Percentiles rank a stretch among this genome's conserved stretches.
Evolutionary conservation across 208 protist genomes (phyloP).

Genomic region (Herpetomonas samuelpessoai): DNA sequence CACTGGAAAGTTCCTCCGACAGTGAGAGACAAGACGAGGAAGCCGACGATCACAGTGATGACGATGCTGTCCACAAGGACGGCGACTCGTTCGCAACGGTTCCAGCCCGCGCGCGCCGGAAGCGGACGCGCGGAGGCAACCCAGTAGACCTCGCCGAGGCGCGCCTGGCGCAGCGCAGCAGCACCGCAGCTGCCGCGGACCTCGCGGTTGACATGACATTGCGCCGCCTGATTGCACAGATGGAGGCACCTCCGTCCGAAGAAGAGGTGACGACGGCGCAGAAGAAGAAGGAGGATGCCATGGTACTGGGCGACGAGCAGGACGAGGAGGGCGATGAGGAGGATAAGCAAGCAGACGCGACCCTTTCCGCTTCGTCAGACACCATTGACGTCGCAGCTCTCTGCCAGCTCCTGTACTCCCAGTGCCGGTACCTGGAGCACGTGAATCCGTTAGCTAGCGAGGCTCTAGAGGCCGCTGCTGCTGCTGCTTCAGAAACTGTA

Average conservation of each 20-base stretch:
- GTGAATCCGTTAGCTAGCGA: too few species aligned
- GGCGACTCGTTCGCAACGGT: background rate
- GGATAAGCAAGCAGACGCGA: background rate
- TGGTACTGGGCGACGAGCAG: background rate
- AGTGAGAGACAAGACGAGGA: background rate
- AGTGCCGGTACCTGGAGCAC: background rate
- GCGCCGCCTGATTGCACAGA: background rate
- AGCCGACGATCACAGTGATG: background rate
- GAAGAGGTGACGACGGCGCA: too few species aligned
- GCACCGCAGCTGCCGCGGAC: background rate
- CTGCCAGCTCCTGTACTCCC: background rate
- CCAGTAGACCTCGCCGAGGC: too few species aligned
- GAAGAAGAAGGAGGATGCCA: too few species aligned
- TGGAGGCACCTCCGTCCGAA: background rate
- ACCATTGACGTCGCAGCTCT: background rate
- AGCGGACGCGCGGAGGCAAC: background rate
- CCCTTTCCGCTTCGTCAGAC: too few species aligned
- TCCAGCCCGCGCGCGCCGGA: background rate
- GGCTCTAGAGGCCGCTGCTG: too few species aligned
- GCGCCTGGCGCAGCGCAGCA: background rate
- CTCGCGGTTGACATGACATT: background rate
- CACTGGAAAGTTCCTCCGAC: too few species aligned
- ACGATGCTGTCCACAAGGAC: background rate
- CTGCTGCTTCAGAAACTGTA: too few species aligned
- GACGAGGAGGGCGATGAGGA: background rate